Base-by-base conservation (phyloP, 352 stramenopile genomes). In the Phytophthora macrochlamydospora region DNA sequence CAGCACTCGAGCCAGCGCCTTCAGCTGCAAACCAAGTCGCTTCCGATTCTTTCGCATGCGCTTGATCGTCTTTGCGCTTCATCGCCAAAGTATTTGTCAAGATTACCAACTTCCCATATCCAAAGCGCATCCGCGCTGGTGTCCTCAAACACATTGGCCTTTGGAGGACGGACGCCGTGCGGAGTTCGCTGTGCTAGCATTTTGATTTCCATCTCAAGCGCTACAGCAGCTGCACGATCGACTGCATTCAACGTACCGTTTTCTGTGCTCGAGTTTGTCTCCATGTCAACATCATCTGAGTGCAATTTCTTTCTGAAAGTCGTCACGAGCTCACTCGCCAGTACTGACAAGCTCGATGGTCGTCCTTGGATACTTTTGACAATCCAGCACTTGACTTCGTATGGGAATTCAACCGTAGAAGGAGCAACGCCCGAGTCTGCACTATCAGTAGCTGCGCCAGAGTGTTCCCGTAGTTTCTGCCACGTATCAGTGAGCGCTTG, bases 121-220 rank as follows among this genome's bases (percentile, higher is more conserved):
- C 85, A 96, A 55, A 96, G 63, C 45, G 85, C 87, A n/a, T 83
- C 81, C 0, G 74, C 59, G 46, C 61, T 91, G 38, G 78, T 90
- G 69, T 96, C 89, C 62, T 96, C 87, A 44, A 90, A 96, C 35
- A 93, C 18, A 52, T 95, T 93, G 0, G 84, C 80, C 40, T 90
- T 92, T 3, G 66, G 48, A n/a, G 81, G 84, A 11, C 79, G 74
- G 13, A 87, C 76, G 30, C 89, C 87, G 44, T 95, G 89, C 24
- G 78, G 65, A 8, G 70, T 87, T 8, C 89, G 84, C 67, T 96
- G 85, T 31, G 89, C 89, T 9, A 96, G 71, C 75, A 91, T 91
- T 66, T 96, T 96, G 54, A 96, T 91, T 53, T 92, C 88, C 88
- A 94, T 94, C 60, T 96, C 85, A 51, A 96, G 45, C 29, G 65